Evolutionary conservation across 1,284 basidiomycete species (phyloP), one percentile per base, ranked within the genome.

Genomic region (Leccinum pseudoinsigne): DNA sequence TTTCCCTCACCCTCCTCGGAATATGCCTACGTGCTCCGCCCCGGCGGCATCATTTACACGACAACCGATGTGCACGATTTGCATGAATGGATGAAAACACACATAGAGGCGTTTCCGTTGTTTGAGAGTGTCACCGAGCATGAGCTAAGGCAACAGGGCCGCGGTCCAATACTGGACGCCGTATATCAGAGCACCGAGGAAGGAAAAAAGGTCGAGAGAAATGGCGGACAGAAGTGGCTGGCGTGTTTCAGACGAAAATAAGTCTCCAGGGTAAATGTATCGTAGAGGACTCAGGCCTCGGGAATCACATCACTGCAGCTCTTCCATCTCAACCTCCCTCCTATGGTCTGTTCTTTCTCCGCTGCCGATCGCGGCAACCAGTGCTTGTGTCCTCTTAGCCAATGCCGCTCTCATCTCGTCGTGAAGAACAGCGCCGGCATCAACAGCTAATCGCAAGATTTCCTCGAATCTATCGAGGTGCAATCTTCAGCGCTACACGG

Each of bases 31-130:
- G 90, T 94, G 23, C 85, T 99, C 26, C 85, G 87, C 31, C 93
- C 94, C 0, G 95, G 94, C 11, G 97, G 97, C 0, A 91, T 98
- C 70, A 83, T 98, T 14, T 99, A 99, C 80, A 98, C 97, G 8
- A 97, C 98, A 74, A 99, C 97, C 2, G 97, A 99, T 73, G 97
- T 99, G 28, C 84, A 87, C 65, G 95, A 98, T 73, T 83, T 99
- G 12, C 92, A 97, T 76, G 85, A 91, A 61, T 99, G 97, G 97
- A 99, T 98, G 95, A 89, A 87, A 60, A 81, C 85, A 9, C 97
- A 98, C 78, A 82, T 99, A 18, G 86, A 86, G 57, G 83, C 82
- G 0, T 97, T 96, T 74, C 95, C 96, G 0, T 80, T 97, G 16
- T 99, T 99, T 74, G 86, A 93, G 69, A 80, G 84, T 34, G 84